Evolutionary conservation across 768 basidiomycete species (phyloP).

Genomic region (Cyclocybe cylindracea): DNA sequence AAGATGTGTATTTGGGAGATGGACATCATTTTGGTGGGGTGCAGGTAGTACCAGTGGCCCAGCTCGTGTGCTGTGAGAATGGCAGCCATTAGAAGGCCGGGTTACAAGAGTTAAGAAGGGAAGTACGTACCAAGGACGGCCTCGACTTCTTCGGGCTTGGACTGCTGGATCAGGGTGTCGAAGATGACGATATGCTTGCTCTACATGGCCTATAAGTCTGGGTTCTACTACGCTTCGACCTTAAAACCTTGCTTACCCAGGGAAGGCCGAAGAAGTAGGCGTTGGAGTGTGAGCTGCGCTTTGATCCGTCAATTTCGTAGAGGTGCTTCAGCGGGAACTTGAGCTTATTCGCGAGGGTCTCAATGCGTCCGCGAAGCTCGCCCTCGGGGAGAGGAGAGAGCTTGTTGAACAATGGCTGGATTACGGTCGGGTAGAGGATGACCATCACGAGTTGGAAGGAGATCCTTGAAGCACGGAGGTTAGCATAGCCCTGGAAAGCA

Average conservation of each 20-base stretch:
- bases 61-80: slow-evolving; percentile 80
- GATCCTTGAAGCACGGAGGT: slow-evolving; percentile 46
- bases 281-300: slow-evolving; percentile 93
- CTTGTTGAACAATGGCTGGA: slow-evolving; percentile 98
- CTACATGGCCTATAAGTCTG: slow-evolving; percentile 31
- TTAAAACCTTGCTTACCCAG: slow-evolving; percentile 55
- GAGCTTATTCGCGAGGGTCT: slow-evolving; percentile 74
- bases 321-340: slow-evolving; percentile 93
- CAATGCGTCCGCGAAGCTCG: slow-evolving; percentile 76
- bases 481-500: neutral
- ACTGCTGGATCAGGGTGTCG: slow-evolving; percentile 94
- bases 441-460: slow-evolving; percentile 85
- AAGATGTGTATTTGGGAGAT: slow-evolving; percentile 90
- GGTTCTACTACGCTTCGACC: neutral
- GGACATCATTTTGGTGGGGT: slow-evolving; percentile 86
- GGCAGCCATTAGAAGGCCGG: slow-evolving; percentile 6
- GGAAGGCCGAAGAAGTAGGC: slow-evolving; percentile 99
- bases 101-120: neutral
- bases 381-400: slow-evolving; percentile 82
- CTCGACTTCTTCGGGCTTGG: slow-evolving; percentile 89
- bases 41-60: slow-evolving; percentile 93
- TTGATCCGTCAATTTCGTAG: slow-evolving; percentile 97
- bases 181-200: slow-evolving; percentile 97
- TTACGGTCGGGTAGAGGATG: slow-evolving; percentile 79
- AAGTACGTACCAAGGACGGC: slow-evolving; percentile 73